Base-by-base conservation (phyloP, 257 asterid species). In the Rauvolfia tetraphylla region DNA sequence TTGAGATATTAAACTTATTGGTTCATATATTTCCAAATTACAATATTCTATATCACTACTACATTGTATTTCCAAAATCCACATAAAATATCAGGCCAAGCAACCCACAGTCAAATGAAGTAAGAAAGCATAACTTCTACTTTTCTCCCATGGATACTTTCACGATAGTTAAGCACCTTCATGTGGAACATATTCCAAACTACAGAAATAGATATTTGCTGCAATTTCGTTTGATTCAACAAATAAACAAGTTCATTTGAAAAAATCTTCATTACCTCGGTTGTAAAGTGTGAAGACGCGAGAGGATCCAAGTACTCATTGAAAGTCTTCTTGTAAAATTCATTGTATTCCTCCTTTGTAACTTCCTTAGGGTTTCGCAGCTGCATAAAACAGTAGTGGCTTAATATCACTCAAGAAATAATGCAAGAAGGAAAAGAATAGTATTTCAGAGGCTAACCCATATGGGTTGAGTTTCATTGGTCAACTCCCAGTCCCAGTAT, bases 401-500 rank as follows among this genome's bases (percentile, higher is more conserved):
- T 61, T 17, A 48, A 41, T 36, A 14, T 49, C 46, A 58, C 51
- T 44, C 31, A 23, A 31, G 25, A 27, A 61, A 29, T 77, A 33
- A 48, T 79, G 49, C 41, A 63, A 38, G 14, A 65, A 75, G 57
- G 33, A 63, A 44, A 69, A 9, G 39, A 20, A 54, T 27, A 42
- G 62, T 22, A 53, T 71, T 44, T 75, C 18, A 72, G 58, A 71
- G 74, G 77, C 94, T 88, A 75, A 95, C 99, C 99, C 99, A 95
- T 88, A 91, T 83, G 48, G 99, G 97, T 77, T 90, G 96, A 74
- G 97, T 93, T 88, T 95, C 99, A 82, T 95, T 95, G 33, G 91
- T 83, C 54, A 93, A 96, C 81, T 93, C 97, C 99, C 99, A 95
- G 71, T 95, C 99, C 99, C 99, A 95, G 81, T 95, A 93, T 63